Evolutionary conservation across 345 rosid species (phyloP), one percentile per base, ranked within the genome.

Genomic region (Adansonia digitata): DNA sequence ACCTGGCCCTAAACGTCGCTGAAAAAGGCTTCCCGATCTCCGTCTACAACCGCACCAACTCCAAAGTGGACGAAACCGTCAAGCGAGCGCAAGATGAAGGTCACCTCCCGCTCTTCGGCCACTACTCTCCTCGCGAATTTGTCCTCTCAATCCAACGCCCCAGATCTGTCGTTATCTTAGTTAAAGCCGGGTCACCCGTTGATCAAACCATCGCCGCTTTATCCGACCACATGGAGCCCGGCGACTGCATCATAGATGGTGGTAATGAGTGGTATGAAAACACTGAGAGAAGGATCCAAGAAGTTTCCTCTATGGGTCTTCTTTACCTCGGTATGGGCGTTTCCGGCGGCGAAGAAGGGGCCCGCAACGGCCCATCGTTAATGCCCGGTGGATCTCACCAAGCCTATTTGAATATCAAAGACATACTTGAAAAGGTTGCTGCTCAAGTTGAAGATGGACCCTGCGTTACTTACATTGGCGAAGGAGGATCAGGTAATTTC

Each of bases 361-460:
- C 98, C 2, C 88, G 98, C 13, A 29, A 88, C 10, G 97, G 98
- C 14, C 98, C 98, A 0, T 94, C 98, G 3, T 75, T 94, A 31
- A 94, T 94, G 98, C 98, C 98, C 0, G 98, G 98, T 5, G 98
- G 98, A 1, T 92, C 97, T 0, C 80, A 77, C 14, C 64, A 90
- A 73, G 98, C 97, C 1, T 94, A 94, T 65, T 78, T 85, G 2
- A 94, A 94, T 73, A 74, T 94, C 8, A 84, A 84, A 56, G 94
- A 92, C 29, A 80, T 94, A 1, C 73, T 94, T 51, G 83, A 72
- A 72, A 94, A 87, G 74, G 97, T 94, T 0, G 97, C 97, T 8
- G 97, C 98, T 2, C 98, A 94, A 73, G 97, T 94, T 10, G 97
- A 94, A 17, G 98, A 94, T 27, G 98, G 97, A 0, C 96, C 98